Base-by-base conservation (phyloP, 805 yeast species). In the Yarrowia porcina region DNA sequence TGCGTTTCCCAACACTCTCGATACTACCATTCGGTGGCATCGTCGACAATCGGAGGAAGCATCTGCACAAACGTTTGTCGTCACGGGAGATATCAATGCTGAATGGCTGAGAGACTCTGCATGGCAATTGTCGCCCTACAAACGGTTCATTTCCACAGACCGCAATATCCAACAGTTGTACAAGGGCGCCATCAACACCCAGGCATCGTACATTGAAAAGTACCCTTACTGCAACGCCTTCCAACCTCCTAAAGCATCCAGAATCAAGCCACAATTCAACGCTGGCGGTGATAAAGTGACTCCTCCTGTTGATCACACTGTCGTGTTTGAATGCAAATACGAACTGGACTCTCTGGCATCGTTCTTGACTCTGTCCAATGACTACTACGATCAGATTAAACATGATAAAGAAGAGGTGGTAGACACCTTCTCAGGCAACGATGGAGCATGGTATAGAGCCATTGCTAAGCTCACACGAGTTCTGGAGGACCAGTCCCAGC, bases 51-150 rank as follows among this genome's bases (percentile, higher is more conserved):
- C 62, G 59, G 42, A 44, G 45, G 52, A 67, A 63, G 39, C 64
- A 23, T 68, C 63, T 10, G 82, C 91, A 0, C 82, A 84, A 65
- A 79, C 96, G 0, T 90, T 90, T 73, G 82, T 90, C 1, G 93
- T 90, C 32, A 90, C 97, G 0, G 97, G 97, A 10, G 97, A 90
- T 70, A 90, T 90, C 63, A 91, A 89, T 72, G 97, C 97, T 1
- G 96, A 90, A 73, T 90, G 97, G 97, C 76, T 90, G 54, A 75
- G 97, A 61, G 97, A 90, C 73, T 85, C 96, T 1, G 89, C 96
- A 0, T 77, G 94, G 67, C 97, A 90, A 70, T 74, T 90, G 52
- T 81, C 89, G 4, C 89, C 88, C 2, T 91, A 90, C 72, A 85
- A 86, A 68, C 83, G 83, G 8, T 77, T 89, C 21, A 74, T 85